Percentiles rank a stretch among this genome's conserved stretches.
Conservation (phyloP, 345 rosid genomes). For the Eucalyptus globulus region DNA sequence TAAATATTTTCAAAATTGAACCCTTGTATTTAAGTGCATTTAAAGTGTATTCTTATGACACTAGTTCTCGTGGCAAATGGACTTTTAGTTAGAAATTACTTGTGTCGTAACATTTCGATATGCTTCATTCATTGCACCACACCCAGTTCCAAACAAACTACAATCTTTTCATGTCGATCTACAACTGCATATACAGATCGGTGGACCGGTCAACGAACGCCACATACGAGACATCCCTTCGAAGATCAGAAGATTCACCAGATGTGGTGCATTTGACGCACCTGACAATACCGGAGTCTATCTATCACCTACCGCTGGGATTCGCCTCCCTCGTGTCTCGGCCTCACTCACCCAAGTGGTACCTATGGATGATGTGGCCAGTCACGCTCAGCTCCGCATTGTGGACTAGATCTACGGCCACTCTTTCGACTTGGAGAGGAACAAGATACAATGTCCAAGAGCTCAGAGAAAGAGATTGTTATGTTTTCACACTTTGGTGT, state of each 20-base stretch:
- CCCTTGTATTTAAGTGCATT: too few relatives aligned
- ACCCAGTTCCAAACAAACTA: too few relatives aligned
- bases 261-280: slow-evolving; percentile 59
- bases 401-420: slow-evolving; percentile 29
- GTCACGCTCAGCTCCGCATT: slow-evolving; percentile 28
- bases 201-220: too few relatives aligned
- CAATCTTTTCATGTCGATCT: too few relatives aligned
- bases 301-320: slow-evolving; percentile 47
- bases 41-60: too few relatives aligned
- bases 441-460: slow-evolving; percentile 45
- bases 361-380: slow-evolving; percentile 48
- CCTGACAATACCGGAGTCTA: slow-evolving; percentile 39
- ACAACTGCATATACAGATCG: too few relatives aligned
- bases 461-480: neutral
- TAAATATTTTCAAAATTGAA: too few relatives aligned
- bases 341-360: slow-evolving; percentile 33
- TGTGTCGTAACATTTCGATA: too few relatives aligned
- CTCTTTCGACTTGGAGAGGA: slow-evolving; percentile 40
- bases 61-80: too few relatives aligned
- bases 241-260: slow-evolving; percentile 33
- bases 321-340: slow-evolving; percentile 44
- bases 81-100: too few relatives aligned
- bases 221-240: too few relatives aligned
- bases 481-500: neutral
- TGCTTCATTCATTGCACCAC: too few relatives aligned